Conservation (phyloP, 192 early-diverging fungal species). For the Rhizoclosmatium sp. region DNA sequence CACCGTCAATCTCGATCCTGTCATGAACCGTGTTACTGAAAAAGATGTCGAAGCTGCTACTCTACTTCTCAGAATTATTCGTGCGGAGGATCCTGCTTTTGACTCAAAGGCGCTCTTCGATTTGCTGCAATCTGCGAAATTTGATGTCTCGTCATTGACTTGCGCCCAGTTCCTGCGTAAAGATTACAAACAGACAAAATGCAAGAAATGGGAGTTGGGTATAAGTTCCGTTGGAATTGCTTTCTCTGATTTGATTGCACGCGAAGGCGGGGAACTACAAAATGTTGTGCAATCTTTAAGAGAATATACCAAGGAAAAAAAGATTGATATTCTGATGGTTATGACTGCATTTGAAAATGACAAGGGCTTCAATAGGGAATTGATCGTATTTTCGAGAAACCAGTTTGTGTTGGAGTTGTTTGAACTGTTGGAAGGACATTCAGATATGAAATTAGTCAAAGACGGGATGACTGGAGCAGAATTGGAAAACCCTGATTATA, state of each 20-base stretch:
- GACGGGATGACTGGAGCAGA: neutral
- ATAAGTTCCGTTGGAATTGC: slow-evolving; percentile 67
- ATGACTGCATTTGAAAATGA: slow-evolving; percentile 63
- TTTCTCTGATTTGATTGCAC: slow-evolving; percentile 52
- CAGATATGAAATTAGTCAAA: slow-evolving; percentile 42
- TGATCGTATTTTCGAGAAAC: slow-evolving; percentile 40
- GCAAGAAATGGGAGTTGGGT: slow-evolving; percentile 56
- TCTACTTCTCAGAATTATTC: slow-evolving; percentile 42
- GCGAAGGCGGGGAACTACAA: slow-evolving; percentile 54
- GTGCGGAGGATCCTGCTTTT: slow-evolving; percentile 13
- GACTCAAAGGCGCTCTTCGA: slow-evolving; percentile 45
- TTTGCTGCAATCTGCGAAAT: slow-evolving; percentile 63
- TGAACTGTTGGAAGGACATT: slow-evolving; percentile 39
- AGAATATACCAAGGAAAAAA: slow-evolving; percentile 47
- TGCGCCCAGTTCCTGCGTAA: slow-evolving; percentile 65
- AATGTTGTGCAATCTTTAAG: slow-evolving; percentile 33
- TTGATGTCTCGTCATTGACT: slow-evolving; percentile 54
- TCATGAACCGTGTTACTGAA: slow-evolving; percentile 57
- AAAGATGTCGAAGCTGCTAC: slow-evolving; percentile 51
- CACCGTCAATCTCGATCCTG: slow-evolving; percentile 63
- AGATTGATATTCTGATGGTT: slow-evolving; percentile 63
- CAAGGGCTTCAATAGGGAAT: slow-evolving; percentile 67
- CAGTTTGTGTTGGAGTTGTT: slow-evolving; percentile 12
- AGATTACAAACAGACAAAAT: slow-evolving; percentile 78
- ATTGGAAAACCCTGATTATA: neutral